phyloP scores from a whole-genome alignment of 345 rosid species.

The Arabidopsis thaliana region TAIR10.1 NC_003074.8:494001-494500 shows the following conservation, averaged over 20 bases:
- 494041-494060: conserved; percentile 60
- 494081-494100: conserved; percentile 5
- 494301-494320: conserved; percentile 97
- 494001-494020: conserved; percentile 99
- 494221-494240: conserved; percentile 53
- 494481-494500: too few relatives aligned
- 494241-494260: not conserved
- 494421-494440: not conserved
- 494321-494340: conserved; percentile 82
- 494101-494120: not conserved
- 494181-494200: conserved; percentile 76
- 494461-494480: not conserved
- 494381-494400: conserved; percentile 50
- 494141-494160: conserved; percentile 77
- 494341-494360: conserved; percentile 72
- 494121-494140: not conserved
- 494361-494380: conserved; percentile 98
- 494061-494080: conserved; percentile 91
- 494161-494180: conserved; percentile 91
- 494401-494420: conserved; percentile 18
- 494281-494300: conserved; percentile 17
- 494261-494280: too few relatives aligned
- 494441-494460: conserved; percentile 13
- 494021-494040: conserved; percentile 94
- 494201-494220: conserved; percentile 84